These are phyloP conservation scores for Metschnikowia peoriensis DNA, from an alignment of 805 yeast genomes.

Conservation along the genomic window DNA sequence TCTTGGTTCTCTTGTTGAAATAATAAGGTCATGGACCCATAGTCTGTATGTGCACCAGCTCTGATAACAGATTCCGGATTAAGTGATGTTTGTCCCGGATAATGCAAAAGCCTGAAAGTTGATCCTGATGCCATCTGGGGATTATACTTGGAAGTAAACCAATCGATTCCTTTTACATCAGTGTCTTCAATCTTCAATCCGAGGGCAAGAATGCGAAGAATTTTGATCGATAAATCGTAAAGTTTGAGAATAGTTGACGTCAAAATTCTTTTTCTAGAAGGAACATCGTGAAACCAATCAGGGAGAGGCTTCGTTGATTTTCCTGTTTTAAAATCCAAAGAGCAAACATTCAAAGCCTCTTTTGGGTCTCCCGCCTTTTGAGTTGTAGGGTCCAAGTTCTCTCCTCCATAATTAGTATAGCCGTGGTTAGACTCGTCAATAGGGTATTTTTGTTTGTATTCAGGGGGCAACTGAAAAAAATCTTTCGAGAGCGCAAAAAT, in stretches of 20 bases:
- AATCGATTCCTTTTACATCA: slow-evolving; percentile 40
- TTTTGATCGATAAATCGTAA: slow-evolving; percentile 45
- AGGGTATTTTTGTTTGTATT: slow-evolving; percentile 48
- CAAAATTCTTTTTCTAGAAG: slow-evolving; percentile 42
- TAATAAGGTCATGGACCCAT: slow-evolving; percentile 70
- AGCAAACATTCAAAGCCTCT: slow-evolving; percentile 68
- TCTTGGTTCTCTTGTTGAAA: slow-evolving; percentile 71
- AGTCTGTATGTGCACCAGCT: slow-evolving; percentile 88
- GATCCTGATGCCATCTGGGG: slow-evolving; percentile 56
- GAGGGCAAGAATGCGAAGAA: slow-evolving; percentile 56
- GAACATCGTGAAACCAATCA: slow-evolving; percentile 41
- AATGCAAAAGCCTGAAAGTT: slow-evolving; percentile 67
- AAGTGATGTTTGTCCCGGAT: slow-evolving; percentile 56
- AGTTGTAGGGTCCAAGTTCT: slow-evolving; percentile 42
- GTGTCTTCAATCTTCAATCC: slow-evolving; percentile 61
- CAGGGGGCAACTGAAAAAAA: slow-evolving; percentile 51
- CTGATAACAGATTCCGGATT: slow-evolving; percentile 56
- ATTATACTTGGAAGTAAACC: slow-evolving; percentile 64
- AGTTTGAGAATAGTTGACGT: slow-evolving; percentile 41
- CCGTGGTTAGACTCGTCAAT: slow-evolving; percentile 61
- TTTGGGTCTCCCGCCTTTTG: slow-evolving; percentile 55
- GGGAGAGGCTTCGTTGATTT: slow-evolving; percentile 44
- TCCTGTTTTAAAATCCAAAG: slow-evolving; percentile 51
- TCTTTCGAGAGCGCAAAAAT: slow-evolving; percentile 49
- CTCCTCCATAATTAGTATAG: slow-evolving; percentile 54